Percentiles rank a stretch among this genome's conserved stretches.
These are phyloP conservation scores for Sarcomyxa edulis DNA, from an alignment of 768 basidiomycete genomes.

Conservation along the genomic window DNA sequence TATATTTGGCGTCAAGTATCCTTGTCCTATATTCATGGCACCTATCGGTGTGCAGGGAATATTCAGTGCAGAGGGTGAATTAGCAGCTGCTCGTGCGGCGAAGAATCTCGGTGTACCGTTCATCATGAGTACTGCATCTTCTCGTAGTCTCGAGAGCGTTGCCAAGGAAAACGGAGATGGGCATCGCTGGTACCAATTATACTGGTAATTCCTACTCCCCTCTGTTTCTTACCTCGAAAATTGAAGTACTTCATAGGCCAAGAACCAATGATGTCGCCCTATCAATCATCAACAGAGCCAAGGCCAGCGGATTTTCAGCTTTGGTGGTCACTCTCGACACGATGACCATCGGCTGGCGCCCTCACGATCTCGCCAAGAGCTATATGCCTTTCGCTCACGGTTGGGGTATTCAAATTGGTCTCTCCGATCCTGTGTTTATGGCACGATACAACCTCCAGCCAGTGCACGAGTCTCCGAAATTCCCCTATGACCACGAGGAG, in stretches of 20 bases:
- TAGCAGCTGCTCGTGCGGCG: conserved; percentile 65
- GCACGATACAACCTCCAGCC: conserved; percentile 42
- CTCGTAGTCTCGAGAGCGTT: conserved; percentile 73
- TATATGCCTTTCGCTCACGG: conserved; percentile 60
- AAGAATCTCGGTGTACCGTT: conserved; percentile 57
- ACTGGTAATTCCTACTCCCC: conserved; percentile 44
- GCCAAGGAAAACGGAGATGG: conserved; percentile 65
- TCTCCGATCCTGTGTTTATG: conserved; percentile 81
- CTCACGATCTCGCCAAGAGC: conserved; percentile 60
- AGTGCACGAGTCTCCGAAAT: conserved; percentile 35
- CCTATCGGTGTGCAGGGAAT: conserved; percentile 80
- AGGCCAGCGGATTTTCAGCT: conserved; percentile 58
- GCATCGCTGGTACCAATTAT: conserved; percentile 77
- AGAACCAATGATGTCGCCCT: conserved; percentile 50
- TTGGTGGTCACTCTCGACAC: conserved; percentile 82
- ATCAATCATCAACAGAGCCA: conserved; percentile 63
- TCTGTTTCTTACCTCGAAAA: not conserved
- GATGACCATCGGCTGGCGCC: conserved; percentile 69
- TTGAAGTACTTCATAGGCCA: conserved; percentile 41
- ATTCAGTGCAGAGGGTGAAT: conserved; percentile 65
- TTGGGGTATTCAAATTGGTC: conserved; percentile 60
- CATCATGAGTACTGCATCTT: conserved; percentile 72
- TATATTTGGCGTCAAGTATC: conserved; percentile 61
- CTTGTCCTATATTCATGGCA: conserved; percentile 59
- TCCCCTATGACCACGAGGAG: conserved; percentile 54